A percentile compares a stretch with the other conserved stretches of the same genome.
phyloP scores from a whole-genome alignment of 768 basidiomycete genomes.

The Hericium alpestre region DNA sequence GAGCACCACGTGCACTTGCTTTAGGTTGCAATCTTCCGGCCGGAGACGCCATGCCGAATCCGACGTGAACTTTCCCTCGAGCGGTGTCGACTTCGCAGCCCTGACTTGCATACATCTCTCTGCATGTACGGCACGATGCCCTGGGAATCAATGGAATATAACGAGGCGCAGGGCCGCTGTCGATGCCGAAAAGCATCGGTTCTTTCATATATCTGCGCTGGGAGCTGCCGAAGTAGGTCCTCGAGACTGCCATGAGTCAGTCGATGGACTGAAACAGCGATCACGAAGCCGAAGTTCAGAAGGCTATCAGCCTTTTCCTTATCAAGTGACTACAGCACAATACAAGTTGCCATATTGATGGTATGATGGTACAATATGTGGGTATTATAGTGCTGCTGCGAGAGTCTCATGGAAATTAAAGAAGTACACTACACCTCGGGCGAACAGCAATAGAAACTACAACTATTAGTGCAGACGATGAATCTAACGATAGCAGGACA shows the following conservation, averaged over 20 bases:
- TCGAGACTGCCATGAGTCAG: constrained; percentile 1
- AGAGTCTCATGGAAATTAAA: too few relatives aligned
- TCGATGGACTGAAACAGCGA: not conserved
- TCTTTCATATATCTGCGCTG: too few relatives aligned
- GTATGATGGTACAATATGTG: not conserved
- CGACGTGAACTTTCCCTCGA: too few relatives aligned
- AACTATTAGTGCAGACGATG: not conserved
- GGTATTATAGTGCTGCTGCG: not conserved
- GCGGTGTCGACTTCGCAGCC: too few relatives aligned
- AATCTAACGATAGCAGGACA: not conserved
- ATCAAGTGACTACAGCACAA: not conserved
- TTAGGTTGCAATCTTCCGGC: too few relatives aligned
- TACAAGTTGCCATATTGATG: not conserved
- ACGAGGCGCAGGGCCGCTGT: not conserved
- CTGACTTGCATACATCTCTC: too few relatives aligned
- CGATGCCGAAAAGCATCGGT: not conserved
- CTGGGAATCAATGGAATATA: too few relatives aligned
- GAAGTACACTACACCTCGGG: not conserved
- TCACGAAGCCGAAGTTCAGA: not conserved
- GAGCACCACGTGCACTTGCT: too few relatives aligned
- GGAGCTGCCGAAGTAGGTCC: not conserved
- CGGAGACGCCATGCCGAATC: too few relatives aligned
- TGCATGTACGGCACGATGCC: too few relatives aligned
- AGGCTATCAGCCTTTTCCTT: not conserved
- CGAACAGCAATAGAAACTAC: not conserved